Base-by-base conservation (phyloP, 257 asterid species). In the Forsythia suspensa region DNA sequence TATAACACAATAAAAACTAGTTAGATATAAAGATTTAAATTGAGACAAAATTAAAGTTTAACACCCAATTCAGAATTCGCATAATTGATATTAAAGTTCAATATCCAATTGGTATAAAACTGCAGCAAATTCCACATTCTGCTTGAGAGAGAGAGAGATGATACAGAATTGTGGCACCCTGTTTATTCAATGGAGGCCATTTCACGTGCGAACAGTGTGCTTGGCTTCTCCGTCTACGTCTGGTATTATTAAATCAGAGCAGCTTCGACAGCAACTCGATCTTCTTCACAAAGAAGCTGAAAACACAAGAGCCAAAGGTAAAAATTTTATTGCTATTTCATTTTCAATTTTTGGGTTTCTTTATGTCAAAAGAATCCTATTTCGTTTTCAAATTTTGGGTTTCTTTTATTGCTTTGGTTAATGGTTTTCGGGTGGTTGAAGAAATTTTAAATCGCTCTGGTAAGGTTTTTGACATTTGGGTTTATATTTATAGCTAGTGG, bases 261-360 rank as follows among this genome's bases (percentile, higher is more conserved):
- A 84, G 52, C 85, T 84, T 0, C 68, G 88, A 43, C 72, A 72
- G 21, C 85, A 82, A 39, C 76, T 87, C 6, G 88, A 84, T 48
- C 81, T 61, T 39, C 83, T 87, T 63, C 85, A 84, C 44, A 84
- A 84, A 82, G 90, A 87, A 63, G 88, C 87, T 37, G 67, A 87
- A 65, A 59, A 18, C 70, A 63, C 90, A 24, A 82, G 88, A 71
- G 77, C 78, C 68, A 84, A 87, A 82, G 84, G 87, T 82, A 55
- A 0, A 24, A 37, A 0, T 21, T 20, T 21, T 61, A 9, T 61
- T 24, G 68, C 68, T 61, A 29, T 29, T 29, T 29, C 34, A 29
- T 29, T 29, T 29, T 29, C 34, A 29, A 29, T 29, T 29, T 29
- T 29, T 29, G 34, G 34, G 34, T 29, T 29, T 29, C 34, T 29